A percentile compares a stretch with the other conserved stretches of the same genome.
phyloP scores from a whole-genome alignment of 352 stramenopile species.

The Hyaloperonospora arabidopsidis region DNA sequence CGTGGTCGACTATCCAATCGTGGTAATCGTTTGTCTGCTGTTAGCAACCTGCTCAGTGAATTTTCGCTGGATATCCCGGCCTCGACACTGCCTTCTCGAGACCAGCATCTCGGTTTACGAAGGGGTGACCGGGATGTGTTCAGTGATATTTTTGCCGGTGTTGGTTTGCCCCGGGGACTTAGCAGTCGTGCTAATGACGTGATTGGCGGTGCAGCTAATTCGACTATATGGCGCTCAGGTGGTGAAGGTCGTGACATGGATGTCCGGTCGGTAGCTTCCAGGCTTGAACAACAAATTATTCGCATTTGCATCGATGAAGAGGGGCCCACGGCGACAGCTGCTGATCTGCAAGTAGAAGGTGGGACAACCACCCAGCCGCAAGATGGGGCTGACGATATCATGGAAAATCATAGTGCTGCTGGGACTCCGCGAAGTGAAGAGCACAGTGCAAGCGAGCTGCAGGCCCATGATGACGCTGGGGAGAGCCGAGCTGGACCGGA shows the following conservation, averaged over 20 bases:
- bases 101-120: conserved; percentile 36
- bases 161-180: conserved; percentile 30
- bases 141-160: conserved; percentile 29
- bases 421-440: conserved; percentile 30
- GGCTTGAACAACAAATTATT: conserved; percentile 68
- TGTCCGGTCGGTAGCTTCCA: conserved; percentile 58
- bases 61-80: conserved; percentile 74
- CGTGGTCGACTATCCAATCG: conserved; percentile 51
- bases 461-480: conserved; percentile 4
- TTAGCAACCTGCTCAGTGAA: conserved; percentile 74
- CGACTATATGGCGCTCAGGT: conserved; percentile 33
- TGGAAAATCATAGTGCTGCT: conserved; percentile 15
- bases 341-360: conserved; percentile 8
- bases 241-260: conserved; percentile 38
- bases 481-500: conserved; percentile 4
- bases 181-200: conserved; percentile 25
- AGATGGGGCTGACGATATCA: conserved; percentile 18
- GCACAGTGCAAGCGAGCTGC: conserved; percentile 29
- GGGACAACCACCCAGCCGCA: conserved; percentile 9
- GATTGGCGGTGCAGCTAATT: conserved; percentile 22
- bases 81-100: conserved; percentile 25
- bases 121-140: conserved; percentile 47
- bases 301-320: conserved; percentile 35
- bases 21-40: conserved; percentile 52
- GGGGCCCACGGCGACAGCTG: conserved; percentile 14